Percentiles rank a stretch among this genome's conserved stretches.
phyloP scores from a whole-genome alignment of 768 basidiomycete genomes.

The Mrakia gelida region DNA sequence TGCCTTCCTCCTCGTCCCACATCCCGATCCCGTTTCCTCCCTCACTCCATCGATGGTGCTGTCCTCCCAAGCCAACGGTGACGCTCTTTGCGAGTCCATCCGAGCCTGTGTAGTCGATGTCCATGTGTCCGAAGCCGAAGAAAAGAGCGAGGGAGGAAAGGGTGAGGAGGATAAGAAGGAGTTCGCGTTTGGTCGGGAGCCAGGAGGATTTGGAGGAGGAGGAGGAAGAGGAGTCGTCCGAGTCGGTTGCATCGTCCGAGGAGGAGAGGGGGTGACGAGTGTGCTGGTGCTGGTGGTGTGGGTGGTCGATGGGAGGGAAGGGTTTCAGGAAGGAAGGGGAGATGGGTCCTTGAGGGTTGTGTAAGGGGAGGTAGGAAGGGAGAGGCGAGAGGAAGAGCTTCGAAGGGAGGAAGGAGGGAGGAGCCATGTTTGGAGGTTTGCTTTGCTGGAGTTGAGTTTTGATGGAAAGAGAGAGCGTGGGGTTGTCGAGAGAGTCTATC shows the following conservation, averaged over 20 bases:
- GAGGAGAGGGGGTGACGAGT: background rate
- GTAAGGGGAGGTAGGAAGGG: background rate
- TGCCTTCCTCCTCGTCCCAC: slow-evolving; percentile 10
- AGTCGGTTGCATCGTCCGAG: background rate
- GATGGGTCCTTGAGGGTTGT: slow-evolving; percentile 10
- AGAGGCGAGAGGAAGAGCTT: background rate
- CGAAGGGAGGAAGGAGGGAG: background rate
- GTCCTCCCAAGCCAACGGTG: slow-evolving; percentile 16
- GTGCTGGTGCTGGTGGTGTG: background rate
- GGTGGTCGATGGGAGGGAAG: background rate
- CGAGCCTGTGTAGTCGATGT: slow-evolving; percentile 45
- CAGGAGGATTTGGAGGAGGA: background rate
- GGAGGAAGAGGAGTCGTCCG: background rate
- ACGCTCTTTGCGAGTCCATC: background rate
- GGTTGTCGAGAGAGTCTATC: background rate
- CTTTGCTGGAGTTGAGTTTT: background rate
- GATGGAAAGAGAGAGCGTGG: too few relatives aligned
- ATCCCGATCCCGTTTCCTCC: slow-evolving; percentile 23
- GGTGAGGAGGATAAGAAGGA: slow-evolving; percentile 63
- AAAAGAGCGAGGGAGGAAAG: slow-evolving; percentile 64
- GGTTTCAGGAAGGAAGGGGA: slow-evolving; percentile 19
- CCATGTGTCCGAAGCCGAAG: slow-evolving; percentile 65
- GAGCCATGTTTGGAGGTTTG: background rate
- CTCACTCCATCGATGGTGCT: slow-evolving; percentile 33
- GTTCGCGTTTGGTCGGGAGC: slow-evolving; percentile 65